Base-by-base conservation (phyloP, 805 yeast species). In the Candida maris region DNA sequence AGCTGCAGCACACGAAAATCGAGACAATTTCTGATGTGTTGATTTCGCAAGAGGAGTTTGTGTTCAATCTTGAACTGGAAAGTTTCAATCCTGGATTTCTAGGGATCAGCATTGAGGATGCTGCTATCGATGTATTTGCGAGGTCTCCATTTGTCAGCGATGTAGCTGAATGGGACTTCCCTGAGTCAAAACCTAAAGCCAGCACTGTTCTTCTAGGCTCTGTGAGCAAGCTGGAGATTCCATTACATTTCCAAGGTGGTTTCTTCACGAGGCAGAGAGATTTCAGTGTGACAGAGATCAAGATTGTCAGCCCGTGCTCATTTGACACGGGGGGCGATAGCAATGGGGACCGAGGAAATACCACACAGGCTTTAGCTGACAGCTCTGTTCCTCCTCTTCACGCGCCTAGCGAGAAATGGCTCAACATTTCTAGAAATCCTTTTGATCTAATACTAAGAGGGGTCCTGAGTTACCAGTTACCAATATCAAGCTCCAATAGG, bases 51-150 rank as follows among this genome's bases (percentile, higher is more conserved):
- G 95, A 88, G 52, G 97, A 87, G 54, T 64, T 91, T 31, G 73
- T 88, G 1, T 87, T 91, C 63, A 85, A 82, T 54, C 64, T 91
- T 49, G 73, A 76, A 3, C 75, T 87, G 16, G 82, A 78, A 41
- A 95, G 94, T 0, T 76, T 81, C 49, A 91, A 91, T 56, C 96
- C 96, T 0, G 96, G 97, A 0, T 73, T 89, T 61, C 68, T 88
- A 46, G 70, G 83, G 2, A 76, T 88, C 4, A 63, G 67, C 2
- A 68, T 89, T 2, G 65, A 68, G 27, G 75, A 77, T 10, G 80
- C 81, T 7, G 91, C 85, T 46, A 59, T 91, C 27, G 97, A 91
- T 56, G 68, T 91, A 2, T 91, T 91, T 66, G 97, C 91, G 2
- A 80, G 79, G 49, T 75, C 85, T 31, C 70, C 77, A 5, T 73